Percentiles rank a stretch among this genome's conserved stretches.
Evolutionary conservation across 2,329 filamentous ascomycete genomes (phyloP).

Genomic region (Apiospora aurea): DNA sequence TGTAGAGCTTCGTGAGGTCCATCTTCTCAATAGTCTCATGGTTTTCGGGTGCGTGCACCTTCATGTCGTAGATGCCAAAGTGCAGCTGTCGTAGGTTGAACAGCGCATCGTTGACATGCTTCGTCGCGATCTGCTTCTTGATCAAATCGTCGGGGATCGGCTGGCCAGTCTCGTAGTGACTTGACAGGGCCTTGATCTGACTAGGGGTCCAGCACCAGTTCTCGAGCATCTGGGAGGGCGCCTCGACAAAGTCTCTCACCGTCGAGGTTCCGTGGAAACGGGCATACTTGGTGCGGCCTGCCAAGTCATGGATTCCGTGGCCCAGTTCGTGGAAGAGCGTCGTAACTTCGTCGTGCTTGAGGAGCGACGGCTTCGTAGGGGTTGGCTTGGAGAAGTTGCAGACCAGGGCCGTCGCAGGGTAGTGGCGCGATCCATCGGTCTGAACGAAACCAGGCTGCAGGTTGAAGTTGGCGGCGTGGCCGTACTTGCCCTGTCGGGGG

Average conservation of each 20-base stretch:
- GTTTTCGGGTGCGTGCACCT: constrained; percentile 73
- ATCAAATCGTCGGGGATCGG: constrained; percentile 79
- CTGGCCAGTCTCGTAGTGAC: constrained; percentile 75
- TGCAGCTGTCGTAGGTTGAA: constrained; percentile 81
- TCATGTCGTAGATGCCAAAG: constrained; percentile 87
- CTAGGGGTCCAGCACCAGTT: constrained; percentile 78
- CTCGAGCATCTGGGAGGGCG: constrained; percentile 76
- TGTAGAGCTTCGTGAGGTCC: constrained; percentile 73
- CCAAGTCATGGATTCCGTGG: constrained; percentile 74
- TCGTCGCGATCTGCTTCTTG: constrained; percentile 75
- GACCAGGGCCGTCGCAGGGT: constrained; percentile 80
- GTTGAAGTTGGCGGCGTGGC: constrained; percentile 86
- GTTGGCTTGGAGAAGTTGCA: constrained; percentile 89
- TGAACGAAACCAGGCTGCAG: constrained; percentile 75
- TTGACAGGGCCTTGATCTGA: constrained; percentile 71
- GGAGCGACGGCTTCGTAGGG: constrained; percentile 75
- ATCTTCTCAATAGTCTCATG: constrained; percentile 73
- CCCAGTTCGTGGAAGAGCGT: constrained; percentile 83
- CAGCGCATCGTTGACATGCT: constrained; percentile 81
- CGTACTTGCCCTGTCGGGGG: constrained; percentile 82
- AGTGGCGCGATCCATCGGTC: constrained; percentile 73
- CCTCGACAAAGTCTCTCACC: constrained; percentile 74
- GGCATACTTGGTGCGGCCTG: constrained; percentile 67
- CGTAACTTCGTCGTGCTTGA: constrained; percentile 85
- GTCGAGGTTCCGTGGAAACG: constrained; percentile 73